These are phyloP conservation scores for Aspergillus alliaceus DNA, from an alignment of 2,329 filamentous ascomycete species.

Conservation along the genomic window DNA sequence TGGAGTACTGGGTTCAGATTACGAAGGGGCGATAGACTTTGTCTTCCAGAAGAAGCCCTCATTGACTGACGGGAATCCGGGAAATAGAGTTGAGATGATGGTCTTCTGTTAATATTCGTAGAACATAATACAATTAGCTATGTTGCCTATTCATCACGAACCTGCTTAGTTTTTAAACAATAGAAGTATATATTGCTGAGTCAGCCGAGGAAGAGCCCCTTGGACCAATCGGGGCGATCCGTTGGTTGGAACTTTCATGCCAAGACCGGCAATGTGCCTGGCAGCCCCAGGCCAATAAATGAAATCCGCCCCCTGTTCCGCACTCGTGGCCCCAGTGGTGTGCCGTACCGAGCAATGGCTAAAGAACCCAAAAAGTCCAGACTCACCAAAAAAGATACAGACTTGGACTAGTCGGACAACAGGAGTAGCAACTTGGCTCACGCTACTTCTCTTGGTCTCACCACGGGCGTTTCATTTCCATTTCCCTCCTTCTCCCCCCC, in stretches of 20 bases:
- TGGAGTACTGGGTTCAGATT: neutral
- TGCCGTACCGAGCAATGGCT: conserved; percentile 1
- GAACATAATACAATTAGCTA: neutral
- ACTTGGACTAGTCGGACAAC: neutral
- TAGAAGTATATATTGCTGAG: neutral
- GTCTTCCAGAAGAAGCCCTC: neutral
- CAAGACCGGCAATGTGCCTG: conserved; percentile 1
- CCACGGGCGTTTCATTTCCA: neutral
- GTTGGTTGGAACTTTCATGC: neutral
- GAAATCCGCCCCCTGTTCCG: neutral
- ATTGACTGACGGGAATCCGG: neutral
- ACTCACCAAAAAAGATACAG: neutral
- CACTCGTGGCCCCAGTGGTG: conserved; percentile 3
- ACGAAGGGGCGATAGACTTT: neutral
- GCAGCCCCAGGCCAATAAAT: conserved; percentile 3
- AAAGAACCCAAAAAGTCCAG: conserved; percentile 2
- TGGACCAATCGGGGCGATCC: neutral
- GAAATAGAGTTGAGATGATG: neutral
- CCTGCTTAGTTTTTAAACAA: neutral
- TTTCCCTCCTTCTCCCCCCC: neutral
- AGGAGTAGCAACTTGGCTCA: neutral
- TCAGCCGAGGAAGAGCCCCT: neutral
- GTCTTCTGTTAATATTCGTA: neutral
- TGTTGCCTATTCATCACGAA: neutral
- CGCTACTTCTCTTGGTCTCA: neutral